Evolutionary conservation across 2,329 filamentous ascomycete species (phyloP), one percentile per base, ranked within the genome.

Genomic region (Cercospora sojina): DNA sequence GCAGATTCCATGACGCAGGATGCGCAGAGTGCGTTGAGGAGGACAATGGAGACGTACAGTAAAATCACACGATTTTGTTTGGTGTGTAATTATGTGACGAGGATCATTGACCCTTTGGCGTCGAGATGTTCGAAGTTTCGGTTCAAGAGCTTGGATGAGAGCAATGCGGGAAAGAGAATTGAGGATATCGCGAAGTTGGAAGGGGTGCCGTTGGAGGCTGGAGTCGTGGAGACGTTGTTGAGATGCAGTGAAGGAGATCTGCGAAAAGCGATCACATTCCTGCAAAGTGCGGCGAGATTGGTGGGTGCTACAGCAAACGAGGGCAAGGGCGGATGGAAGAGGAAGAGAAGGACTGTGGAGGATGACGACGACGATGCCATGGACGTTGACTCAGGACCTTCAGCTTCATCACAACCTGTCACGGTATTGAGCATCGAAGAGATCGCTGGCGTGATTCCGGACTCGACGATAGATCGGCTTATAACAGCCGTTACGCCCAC

Each of bases 1-100:
- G 95, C 95, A 72, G 95, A 99, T 79, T 95, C 91, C 72, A 98
- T 99, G 94, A 99, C 95, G 43, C 94, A 98, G 79, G 96, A 99
- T 80, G 95, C 95, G 12, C 95, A 99, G 82, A 91, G 89, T 67
- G 95, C 96, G 5, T 84, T 99, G 65, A 86, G 95, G 71, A 87
- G 96, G 63, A 99, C 95, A 1, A 99, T 99, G 95, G 95, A 99
- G 82, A 96, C 93, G 55, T 98, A 98, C 80, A 91, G 88, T 79
- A 93, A 93, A 75, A 97, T 98, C 80, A 99, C 95, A 2, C 87
- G 95, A 13, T 99, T 99, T 80, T 98, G 95, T 77, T 84, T 99
- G 49, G 94, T 98, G 66, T 99, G 96, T 82, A 99, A 99, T 81
- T 99, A 99, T 75, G 95, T 99, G 55, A 98, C 95, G 3, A 86